Evolutionary conservation across 2,329 filamentous ascomycete species (phyloP).

Genomic region (Xenoacremonium recifei): DNA sequence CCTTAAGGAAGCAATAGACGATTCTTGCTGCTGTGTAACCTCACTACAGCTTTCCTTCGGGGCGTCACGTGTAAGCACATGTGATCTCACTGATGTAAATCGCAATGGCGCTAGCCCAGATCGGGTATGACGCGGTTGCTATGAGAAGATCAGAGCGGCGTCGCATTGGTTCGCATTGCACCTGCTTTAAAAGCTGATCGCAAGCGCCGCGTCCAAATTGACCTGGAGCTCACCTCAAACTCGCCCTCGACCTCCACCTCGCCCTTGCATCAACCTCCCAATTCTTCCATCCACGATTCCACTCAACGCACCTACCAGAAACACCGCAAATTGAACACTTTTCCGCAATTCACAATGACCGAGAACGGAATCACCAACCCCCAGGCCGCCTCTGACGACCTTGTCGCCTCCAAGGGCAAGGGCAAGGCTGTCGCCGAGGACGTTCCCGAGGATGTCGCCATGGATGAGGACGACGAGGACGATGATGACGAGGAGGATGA

Average conservation of each 20-base stretch:
- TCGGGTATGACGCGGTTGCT: conserved; percentile 31
- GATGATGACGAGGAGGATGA: conserved; percentile 66
- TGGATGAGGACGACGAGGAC: conserved; percentile 75
- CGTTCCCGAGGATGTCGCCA: conserved; percentile 57
- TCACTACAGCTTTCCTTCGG: background rate
- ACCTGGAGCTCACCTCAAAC: conserved; percentile 25
- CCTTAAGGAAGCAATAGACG: too few relatives aligned
- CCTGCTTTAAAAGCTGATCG: conserved; percentile 27
- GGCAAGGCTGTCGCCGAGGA: conserved; percentile 66
- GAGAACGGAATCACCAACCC: conserved; percentile 49
- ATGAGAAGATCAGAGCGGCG: conserved; percentile 22
- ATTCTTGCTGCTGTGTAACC: background rate
- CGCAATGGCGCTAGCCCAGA: conserved; percentile 10
- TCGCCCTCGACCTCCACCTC: conserved; percentile 19
- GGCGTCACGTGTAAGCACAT: conserved; percentile 16
- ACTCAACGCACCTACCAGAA: background rate
- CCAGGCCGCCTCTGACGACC: conserved; percentile 36
- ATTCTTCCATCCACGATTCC: conserved; percentile 9
- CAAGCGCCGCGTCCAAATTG: conserved; percentile 14
- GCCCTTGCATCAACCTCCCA: conserved; percentile 16
- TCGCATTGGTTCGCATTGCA: too few relatives aligned
- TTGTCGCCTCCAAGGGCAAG: conserved; percentile 74
- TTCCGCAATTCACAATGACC: conserved; percentile 40
- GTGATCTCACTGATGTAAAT: conserved; percentile 10
- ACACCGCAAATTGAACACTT: background rate